These are phyloP conservation scores for Tripterygium wilfordii DNA, from an alignment of 177 flowering plant species.

Conservation along the genomic window DNA sequence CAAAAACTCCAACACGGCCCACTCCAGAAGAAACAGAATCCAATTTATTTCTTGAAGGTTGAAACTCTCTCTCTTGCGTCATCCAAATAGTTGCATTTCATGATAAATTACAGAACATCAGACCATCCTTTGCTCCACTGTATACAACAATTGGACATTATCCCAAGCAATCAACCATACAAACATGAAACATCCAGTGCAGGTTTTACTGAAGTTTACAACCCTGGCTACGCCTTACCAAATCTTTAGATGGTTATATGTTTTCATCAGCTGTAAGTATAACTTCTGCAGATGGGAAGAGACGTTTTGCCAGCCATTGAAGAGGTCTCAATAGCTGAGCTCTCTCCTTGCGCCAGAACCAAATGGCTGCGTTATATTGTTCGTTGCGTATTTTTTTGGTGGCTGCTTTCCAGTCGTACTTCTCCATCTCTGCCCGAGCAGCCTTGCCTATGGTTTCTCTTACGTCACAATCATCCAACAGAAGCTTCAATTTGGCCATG, in stretches of 20 bases:
- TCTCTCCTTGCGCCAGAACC: conserved; percentile 95
- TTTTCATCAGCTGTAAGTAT: conserved; percentile 34
- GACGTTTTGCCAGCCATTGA: conserved; percentile 50
- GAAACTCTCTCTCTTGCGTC: no score
- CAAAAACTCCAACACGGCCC: no score
- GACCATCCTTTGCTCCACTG: no score
- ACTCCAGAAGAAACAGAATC: no score
- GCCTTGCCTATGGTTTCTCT: conserved; percentile 81
- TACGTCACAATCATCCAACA: conserved; percentile 38
- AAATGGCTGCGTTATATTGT: conserved; percentile 90
- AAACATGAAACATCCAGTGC: background rate
- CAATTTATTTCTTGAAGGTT: no score
- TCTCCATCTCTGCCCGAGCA: conserved; percentile 86
- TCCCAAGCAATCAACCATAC: conserved; percentile 6
- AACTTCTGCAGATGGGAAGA: conserved; percentile 53
- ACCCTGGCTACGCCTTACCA: no score
- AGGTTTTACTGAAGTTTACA: conserved; percentile 4
- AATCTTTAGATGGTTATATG: no score
- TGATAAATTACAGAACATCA: no score
- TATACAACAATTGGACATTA: conserved; percentile 1
- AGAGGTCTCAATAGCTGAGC: conserved; percentile 62
- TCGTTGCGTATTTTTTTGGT: conserved; percentile 78
- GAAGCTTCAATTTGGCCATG: conserved; percentile 61
- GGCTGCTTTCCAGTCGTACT: conserved; percentile 92
- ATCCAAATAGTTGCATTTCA: no score